Percentiles rank a stretch among this genome's conserved stretches.
Evolutionary conservation across 495 filamentous ascomycete genomes (phyloP).

Genomic region (Corynascus novoguineensis): DNA sequence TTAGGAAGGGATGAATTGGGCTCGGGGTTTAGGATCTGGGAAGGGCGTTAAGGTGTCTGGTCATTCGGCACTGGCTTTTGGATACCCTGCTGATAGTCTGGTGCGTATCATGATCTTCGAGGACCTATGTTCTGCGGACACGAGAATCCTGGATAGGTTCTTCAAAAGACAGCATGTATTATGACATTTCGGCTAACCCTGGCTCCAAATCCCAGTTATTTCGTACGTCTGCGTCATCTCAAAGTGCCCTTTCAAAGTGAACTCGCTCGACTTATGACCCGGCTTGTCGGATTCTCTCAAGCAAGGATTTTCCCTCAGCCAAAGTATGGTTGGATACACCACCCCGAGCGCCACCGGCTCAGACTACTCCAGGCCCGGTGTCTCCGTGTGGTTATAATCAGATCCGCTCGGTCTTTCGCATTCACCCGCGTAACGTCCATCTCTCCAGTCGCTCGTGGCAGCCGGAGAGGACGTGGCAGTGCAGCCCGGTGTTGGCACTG

Average conservation of each 20-base stretch:
- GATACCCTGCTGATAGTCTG: too few species aligned
- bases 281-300: too few species aligned
- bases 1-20: neutral
- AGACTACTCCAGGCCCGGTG: neutral
- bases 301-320: neutral
- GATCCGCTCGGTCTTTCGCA: neutral
- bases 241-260: too few species aligned
- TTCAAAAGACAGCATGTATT: too few species aligned
- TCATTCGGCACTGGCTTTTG: too few species aligned
- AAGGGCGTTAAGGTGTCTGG: neutral
- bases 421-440: neutral
- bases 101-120: too few species aligned
- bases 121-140: too few species aligned
- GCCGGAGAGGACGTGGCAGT: neutral
- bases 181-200: too few species aligned
- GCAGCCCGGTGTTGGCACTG: neutral
- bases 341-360: conserved; percentile 4
- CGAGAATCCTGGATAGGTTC: too few species aligned
- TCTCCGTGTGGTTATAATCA: neutral
- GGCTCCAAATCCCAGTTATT: too few species aligned
- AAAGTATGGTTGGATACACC: conserved; percentile 9
- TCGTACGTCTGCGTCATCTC: too few species aligned
- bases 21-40: neutral
- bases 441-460: neutral
- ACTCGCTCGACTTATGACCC: neutral